phyloP scores from a whole-genome alignment of 805 yeast species.

The Cyberlindnera suaveolens region DNA sequence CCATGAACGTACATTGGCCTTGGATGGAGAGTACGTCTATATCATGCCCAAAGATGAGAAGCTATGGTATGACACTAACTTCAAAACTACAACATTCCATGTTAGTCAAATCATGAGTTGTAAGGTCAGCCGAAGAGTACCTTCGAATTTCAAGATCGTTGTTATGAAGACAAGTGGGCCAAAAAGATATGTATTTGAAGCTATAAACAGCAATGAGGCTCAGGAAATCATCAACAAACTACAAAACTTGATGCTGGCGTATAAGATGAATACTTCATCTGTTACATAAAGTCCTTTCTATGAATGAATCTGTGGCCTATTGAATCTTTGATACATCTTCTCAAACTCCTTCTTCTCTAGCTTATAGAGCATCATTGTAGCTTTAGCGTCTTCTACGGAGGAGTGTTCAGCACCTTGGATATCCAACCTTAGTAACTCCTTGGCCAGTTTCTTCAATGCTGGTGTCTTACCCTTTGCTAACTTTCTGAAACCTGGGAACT shows the following conservation, averaged over 20 bases:
- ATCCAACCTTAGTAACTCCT: constrained; percentile 47
- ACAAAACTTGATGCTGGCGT: constrained; percentile 48
- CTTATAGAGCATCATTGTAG: constrained; percentile 77
- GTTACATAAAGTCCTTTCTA: constrained; percentile 1
- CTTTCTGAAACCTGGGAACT: constrained; percentile 49
- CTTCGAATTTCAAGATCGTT: constrained; percentile 75
- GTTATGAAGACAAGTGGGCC: constrained; percentile 62
- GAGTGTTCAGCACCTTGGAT: constrained; percentile 78
- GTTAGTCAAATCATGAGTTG: constrained; percentile 68
- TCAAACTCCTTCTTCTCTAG: constrained; percentile 59
- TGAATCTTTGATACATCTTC: constrained; percentile 21
- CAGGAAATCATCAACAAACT: constrained; percentile 73
- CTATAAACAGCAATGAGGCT: constrained; percentile 52
- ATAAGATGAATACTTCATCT: constrained; percentile 33
- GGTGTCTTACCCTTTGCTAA: constrained; percentile 68
- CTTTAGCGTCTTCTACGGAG: constrained; percentile 86
- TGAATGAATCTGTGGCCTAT: neutral
- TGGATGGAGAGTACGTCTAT: constrained; percentile 93
- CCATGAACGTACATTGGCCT: constrained; percentile 76
- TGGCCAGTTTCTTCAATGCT: constrained; percentile 56
- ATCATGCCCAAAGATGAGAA: constrained; percentile 80
- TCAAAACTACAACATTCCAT: constrained; percentile 84
- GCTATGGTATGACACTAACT: constrained; percentile 56
- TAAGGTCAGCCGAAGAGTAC: constrained; percentile 72
- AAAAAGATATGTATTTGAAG: constrained; percentile 85